phyloP scores from a whole-genome alignment of 257 asterid species.

The Capsicum rhomboideum region DNA sequence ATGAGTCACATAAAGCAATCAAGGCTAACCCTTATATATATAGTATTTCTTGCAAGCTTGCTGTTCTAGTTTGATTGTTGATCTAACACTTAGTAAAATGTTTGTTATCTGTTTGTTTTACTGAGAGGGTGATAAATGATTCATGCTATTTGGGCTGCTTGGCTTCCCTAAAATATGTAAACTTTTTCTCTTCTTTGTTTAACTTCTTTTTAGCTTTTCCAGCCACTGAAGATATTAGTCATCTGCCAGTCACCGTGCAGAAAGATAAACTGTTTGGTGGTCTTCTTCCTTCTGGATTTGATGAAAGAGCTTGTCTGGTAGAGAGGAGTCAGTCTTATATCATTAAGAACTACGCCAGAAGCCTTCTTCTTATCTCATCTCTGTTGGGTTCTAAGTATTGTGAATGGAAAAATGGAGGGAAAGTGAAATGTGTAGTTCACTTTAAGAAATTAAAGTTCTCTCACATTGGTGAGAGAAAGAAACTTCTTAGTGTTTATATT shows the following conservation, averaged over 20 bases:
- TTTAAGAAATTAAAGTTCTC: no score
- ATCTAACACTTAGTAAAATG: not conserved
- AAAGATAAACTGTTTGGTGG: slow-evolving; percentile 46
- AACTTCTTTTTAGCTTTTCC: slow-evolving; percentile 7
- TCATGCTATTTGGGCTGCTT: not conserved
- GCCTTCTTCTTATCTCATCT: slow-evolving; percentile 59
- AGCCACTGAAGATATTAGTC: slow-evolving; percentile 21
- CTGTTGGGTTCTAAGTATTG: no score
- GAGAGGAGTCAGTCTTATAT: slow-evolving; percentile 41
- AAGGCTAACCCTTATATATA: no score
- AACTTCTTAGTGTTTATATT: no score
- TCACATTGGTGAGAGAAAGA: no score
- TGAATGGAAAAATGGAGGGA: no score
- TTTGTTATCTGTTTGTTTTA: not conserved
- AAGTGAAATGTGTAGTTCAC: no score
- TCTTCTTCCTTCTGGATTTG: slow-evolving; percentile 60
- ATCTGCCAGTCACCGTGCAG: slow-evolving; percentile 21
- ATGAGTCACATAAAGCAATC: no score
- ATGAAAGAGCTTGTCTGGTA: slow-evolving; percentile 54
- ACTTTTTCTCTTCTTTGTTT: not conserved
- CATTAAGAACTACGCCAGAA: slow-evolving; percentile 22
- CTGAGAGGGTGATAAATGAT: not conserved
- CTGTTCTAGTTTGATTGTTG: not conserved
- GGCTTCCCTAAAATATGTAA: not conserved
- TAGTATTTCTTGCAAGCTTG: not conserved